Conservation (phyloP, 768 basidiomycete genomes). For the Lactifluus volemus region DNA sequence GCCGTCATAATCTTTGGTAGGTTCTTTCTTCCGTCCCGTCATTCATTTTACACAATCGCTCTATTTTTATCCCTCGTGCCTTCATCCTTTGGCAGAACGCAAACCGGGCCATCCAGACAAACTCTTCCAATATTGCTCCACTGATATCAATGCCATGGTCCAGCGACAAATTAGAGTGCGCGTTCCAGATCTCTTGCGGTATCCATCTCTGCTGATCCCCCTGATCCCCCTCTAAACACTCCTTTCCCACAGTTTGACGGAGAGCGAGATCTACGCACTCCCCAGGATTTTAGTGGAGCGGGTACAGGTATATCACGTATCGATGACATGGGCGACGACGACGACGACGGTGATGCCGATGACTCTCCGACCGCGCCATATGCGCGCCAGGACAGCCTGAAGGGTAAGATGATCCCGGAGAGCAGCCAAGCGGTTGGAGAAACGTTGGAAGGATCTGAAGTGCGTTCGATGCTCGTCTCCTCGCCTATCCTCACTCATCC, state of each 20-base stretch:
- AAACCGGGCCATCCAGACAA: conserved; percentile 72
- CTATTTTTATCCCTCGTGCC: conserved; percentile 35
- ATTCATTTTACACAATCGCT: conserved; percentile 7
- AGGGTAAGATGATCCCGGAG: conserved; percentile 15
- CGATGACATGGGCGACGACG: conserved; percentile 34
- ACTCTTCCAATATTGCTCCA: conserved; percentile 75
- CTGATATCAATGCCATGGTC: conserved; percentile 60
- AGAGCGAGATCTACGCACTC: conserved; percentile 41
- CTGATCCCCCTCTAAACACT: background rate
- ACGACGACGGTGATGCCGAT: conserved; percentile 19
- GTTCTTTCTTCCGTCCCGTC: conserved; percentile 19
- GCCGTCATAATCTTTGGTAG: conserved; percentile 82
- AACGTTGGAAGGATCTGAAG: conserved; percentile 17
- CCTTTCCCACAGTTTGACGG: conserved; percentile 36
- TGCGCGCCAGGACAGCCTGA: conserved; percentile 16
- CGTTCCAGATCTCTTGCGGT: background rate
- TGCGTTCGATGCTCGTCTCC: conserved; percentile 18
- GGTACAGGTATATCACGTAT: conserved; percentile 23
- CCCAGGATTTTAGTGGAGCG: conserved; percentile 38
- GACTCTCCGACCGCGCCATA: conserved; percentile 10
- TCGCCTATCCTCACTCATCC: background rate
- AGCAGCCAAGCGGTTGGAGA: conserved; percentile 8
- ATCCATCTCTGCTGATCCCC: background rate
- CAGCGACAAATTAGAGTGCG: conserved; percentile 53
- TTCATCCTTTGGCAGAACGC: conserved; percentile 42